These are phyloP conservation scores for Aspergillus egyptiacus DNA, from an alignment of 495 filamentous ascomycete species.

Conservation along the genomic window DNA sequence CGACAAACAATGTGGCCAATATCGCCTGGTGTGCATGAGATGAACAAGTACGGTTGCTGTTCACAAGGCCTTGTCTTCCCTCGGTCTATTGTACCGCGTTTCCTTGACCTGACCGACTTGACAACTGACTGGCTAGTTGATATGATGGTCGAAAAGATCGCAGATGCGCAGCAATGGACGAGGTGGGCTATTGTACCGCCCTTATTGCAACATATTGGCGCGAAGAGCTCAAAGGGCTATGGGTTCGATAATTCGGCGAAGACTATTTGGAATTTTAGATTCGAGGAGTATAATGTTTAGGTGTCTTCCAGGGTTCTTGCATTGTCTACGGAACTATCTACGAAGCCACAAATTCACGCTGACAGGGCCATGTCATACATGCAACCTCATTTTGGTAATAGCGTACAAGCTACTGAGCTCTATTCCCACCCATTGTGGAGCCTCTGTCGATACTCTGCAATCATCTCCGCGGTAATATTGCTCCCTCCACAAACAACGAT, in stretches of 20 bases:
- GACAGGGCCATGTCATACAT: too few species aligned
- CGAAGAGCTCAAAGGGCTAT: slow-evolving; percentile 29
- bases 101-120: slow-evolving; percentile 17
- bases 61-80: slow-evolving; percentile 39
- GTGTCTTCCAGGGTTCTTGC: too few species aligned
- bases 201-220: slow-evolving; percentile 48
- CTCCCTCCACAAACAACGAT: slow-evolving; percentile 80
- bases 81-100: slow-evolving; percentile 23
- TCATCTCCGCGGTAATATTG: slow-evolving; percentile 58
- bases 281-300: slow-evolving; percentile 34
- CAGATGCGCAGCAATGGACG: slow-evolving; percentile 26
- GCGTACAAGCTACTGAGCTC: too few species aligned
- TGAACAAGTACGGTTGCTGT: slow-evolving; percentile 49
- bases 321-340: too few species aligned
- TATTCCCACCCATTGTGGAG: slow-evolving; percentile 31
- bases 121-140: slow-evolving; percentile 26
- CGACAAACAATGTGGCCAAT: slow-evolving; percentile 31
- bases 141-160: slow-evolving; percentile 43
- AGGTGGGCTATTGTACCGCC: slow-evolving; percentile 48
- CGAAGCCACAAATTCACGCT: too few species aligned
- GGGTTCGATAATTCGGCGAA: slow-evolving; percentile 24
- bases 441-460: slow-evolving; percentile 54
- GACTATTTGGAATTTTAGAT: slow-evolving; percentile 39
- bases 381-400: too few species aligned
- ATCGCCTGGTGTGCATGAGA: slow-evolving; percentile 34